Percentiles rank a stretch among this genome's conserved stretches.
phyloP scores from a whole-genome alignment of 768 basidiomycete genomes.

The Daedaleopsis sinensis region DNA sequence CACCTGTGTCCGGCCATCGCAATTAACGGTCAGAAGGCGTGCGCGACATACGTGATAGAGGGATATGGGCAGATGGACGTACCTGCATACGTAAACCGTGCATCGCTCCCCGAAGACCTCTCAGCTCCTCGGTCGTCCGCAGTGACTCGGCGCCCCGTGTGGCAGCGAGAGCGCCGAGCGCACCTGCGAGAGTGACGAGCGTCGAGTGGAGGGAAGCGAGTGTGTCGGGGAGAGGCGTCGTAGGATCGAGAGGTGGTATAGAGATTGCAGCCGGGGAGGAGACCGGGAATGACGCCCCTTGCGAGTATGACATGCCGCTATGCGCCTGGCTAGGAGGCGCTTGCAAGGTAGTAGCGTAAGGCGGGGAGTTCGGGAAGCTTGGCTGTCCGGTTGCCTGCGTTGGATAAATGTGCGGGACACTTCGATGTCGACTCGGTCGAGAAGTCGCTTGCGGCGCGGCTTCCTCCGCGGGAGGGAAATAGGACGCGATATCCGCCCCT shows the following conservation, averaged over 20 bases:
- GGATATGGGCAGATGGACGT: slow-evolving; percentile 19
- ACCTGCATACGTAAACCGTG: slow-evolving; percentile 85
- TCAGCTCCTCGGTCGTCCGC: slow-evolving; percentile 73
- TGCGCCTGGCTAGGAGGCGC: neutral
- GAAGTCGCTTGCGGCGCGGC: neutral
- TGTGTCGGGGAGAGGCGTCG: slow-evolving; percentile 65
- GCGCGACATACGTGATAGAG: neutral
- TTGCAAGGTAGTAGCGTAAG: neutral
- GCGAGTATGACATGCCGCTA: slow-evolving; percentile 2
- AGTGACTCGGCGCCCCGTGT: slow-evolving; percentile 67
- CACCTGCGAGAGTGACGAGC: slow-evolving; percentile 57
- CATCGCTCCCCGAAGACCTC: slow-evolving; percentile 65
- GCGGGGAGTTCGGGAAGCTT: neutral
- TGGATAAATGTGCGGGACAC: slow-evolving; percentile 8
- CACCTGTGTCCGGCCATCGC: slow-evolving; percentile 8
- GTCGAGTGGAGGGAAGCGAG: slow-evolving; percentile 60
- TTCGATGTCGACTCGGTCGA: slow-evolving; percentile 11
- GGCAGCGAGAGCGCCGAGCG: slow-evolving; percentile 63
- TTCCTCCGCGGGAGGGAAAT: slow-evolving; percentile 38
- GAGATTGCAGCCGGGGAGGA: slow-evolving; percentile 27
- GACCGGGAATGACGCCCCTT: neutral
- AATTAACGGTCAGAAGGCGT: neutral
- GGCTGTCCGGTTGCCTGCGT: slow-evolving; percentile 5
- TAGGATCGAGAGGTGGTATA: slow-evolving; percentile 66
- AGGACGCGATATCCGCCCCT: slow-evolving; percentile 32